Base-by-base conservation (phyloP, 1,284 basidiomycete genomes). In the Hemileia vastatrix region DNA sequence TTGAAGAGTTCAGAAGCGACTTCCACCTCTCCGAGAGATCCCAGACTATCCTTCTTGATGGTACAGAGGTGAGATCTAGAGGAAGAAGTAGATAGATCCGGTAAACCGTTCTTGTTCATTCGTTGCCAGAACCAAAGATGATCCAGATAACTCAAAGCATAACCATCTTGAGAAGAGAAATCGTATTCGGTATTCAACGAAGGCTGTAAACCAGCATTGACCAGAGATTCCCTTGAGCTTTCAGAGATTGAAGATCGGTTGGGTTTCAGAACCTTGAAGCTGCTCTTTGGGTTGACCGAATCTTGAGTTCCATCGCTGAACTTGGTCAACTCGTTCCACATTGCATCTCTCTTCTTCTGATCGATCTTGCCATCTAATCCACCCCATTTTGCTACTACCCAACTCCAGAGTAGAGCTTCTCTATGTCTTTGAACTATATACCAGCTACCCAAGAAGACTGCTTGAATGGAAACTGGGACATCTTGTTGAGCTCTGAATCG, bases 321-420 rank as follows among this genome's bases (percentile, higher is more conserved):
- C n/a, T 68, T 65, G 18, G 76, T 77, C 1, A 80, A 65, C 66
- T 78, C 77, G 8, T 63, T 55, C 79, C 79, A 80, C 68, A 69
- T 54, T 71, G 76, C 6, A 53, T 65, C 33, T 70, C n/a, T 71
- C 9, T 60, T 65, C 47, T 75, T 68, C 9, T 48, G 66, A 48
- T 66, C 68, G 31, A 74, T 65, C 70, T 74, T 73, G 36, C 66
- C 68, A 53, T 76, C 74, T 49, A 72, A 71, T 2, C 71, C 63
- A 2, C 68, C 73, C 23, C 79, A 62, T 73, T 66, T 70, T 52
- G 64, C 79, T 24, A 80, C 76, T 13, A 69, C 67, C 76, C 77
- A 80, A 5, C 73, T 67, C 79, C 79, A 80, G n/a, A 80, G 67
- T 19, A 79, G 66, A 4, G 77, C 77, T 68, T 80, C 79, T 6